Percentiles rank a stretch among this genome's conserved stretches.
phyloP scores from a whole-genome alignment of 305 asterid species.

The Caryopteris hybrid region DNA sequence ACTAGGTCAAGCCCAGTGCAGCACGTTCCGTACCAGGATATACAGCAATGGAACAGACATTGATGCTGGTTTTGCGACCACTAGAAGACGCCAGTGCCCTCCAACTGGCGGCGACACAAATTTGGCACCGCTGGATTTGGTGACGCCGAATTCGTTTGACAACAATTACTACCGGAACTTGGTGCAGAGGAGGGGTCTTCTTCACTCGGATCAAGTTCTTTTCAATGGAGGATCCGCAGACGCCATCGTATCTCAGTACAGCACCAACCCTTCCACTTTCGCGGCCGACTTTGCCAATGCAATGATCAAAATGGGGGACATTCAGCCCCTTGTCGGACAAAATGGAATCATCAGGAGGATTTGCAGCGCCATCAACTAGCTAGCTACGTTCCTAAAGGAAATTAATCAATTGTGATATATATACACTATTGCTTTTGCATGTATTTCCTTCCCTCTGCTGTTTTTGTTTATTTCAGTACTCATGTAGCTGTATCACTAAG shows the following conservation, averaged over 20 bases:
- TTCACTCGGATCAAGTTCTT: constrained; percentile 53
- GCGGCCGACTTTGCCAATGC: constrained; percentile 42
- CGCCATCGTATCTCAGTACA: constrained; percentile 30
- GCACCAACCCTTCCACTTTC: constrained; percentile 29
- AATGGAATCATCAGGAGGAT: constrained; percentile 47
- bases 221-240: constrained; percentile 28
- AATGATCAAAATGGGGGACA: constrained; percentile 60
- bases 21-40: constrained; percentile 44
- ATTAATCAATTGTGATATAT: too few relatives aligned
- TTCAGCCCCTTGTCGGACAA: constrained; percentile 30
- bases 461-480: too few relatives aligned
- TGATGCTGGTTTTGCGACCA: constrained; percentile 46
- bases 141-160: constrained; percentile 51
- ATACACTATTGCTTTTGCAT: too few relatives aligned
- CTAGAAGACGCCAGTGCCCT: constrained; percentile 46
- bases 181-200: constrained; percentile 42
- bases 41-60: constrained; percentile 55
- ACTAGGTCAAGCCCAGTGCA: constrained; percentile 56
- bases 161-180: constrained; percentile 54
- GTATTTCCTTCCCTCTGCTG: too few relatives aligned
- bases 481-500: too few relatives aligned
- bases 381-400: background rate
- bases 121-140: constrained; percentile 60
- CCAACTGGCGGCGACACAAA: constrained; percentile 27
- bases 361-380: constrained; percentile 47